A percentile compares a stretch with the other conserved stretches of the same genome.
Evolutionary conservation across 2,329 filamentous ascomycete species (phyloP).

Genomic region (Westerdykella aurantiaca): DNA sequence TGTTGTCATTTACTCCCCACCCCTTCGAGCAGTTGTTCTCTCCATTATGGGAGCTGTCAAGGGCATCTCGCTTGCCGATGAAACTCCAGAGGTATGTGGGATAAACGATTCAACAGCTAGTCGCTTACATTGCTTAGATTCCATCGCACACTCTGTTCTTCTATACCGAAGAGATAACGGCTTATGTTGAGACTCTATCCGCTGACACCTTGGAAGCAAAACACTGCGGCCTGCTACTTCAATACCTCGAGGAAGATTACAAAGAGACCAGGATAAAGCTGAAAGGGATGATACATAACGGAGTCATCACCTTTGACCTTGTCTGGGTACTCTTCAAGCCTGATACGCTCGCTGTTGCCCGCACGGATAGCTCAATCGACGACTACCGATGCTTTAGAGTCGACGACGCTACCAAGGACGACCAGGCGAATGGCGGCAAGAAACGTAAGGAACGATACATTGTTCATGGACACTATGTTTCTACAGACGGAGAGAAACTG

Average conservation of each 20-base stretch:
- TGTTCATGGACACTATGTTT: conserved; percentile 72
- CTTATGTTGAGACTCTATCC: conserved; percentile 52
- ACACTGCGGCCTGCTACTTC: conserved; percentile 66
- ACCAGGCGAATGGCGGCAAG: no score
- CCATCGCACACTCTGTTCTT: conserved; percentile 48
- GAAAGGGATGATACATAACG: conserved; percentile 72
- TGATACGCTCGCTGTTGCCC: conserved; percentile 69
- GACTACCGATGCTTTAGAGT: conserved; percentile 79
- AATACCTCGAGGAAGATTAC: conserved; percentile 78
- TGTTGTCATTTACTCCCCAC: no score
- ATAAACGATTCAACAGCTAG: background rate
- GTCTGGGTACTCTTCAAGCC: conserved; percentile 88
- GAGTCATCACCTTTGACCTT: conserved; percentile 82
- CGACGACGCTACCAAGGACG: conserved; percentile 66
- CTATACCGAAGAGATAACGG: conserved; percentile 72
- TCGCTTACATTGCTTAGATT: conserved; percentile 21
- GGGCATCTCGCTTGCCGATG: no score
- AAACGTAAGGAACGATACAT: conserved; percentile 71
- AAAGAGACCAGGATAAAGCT: conserved; percentile 71
- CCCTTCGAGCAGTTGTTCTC: no score
- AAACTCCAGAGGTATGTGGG: no score
- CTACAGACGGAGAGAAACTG: conserved; percentile 83
- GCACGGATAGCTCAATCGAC: conserved; percentile 69
- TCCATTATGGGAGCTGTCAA: no score
- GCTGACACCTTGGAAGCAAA: conserved; percentile 56